Base-by-base conservation (phyloP, 805 yeast species). In the Maudiozyma turicensis region DNA sequence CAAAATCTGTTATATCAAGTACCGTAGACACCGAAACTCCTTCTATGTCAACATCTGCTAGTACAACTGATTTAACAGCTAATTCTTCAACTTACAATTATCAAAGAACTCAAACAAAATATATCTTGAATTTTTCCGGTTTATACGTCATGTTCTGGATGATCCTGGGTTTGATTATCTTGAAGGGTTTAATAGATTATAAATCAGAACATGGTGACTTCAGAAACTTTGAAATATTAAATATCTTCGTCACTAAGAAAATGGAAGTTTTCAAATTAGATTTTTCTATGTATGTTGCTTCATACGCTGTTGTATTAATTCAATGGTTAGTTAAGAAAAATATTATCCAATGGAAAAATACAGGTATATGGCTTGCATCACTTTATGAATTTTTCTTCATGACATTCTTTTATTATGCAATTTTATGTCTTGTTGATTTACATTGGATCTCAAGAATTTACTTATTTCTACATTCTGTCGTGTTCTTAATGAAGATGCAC, bases 371-470 rank as follows among this genome's bases (percentile, higher is more conserved):
- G 3, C 44, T 86, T 2, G 84, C 82, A 57, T 71, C 78, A 6
- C 41, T 76, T 43, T 78, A 68, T 58, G 95, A 89, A 60, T 45
- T 80, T 3, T 50, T 54, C 0, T 83, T 74, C 58, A 61, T 87
- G 9, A 46, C 66, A 8, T 73, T 76, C 49, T 86, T 80, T 69
- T 61, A 50, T 33, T 64, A 70, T 56, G 71, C 77, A 57, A 78
- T 88, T 5, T 76, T 80, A 30, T 67, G 72, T 32, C 44, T 52
- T n/a, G 49, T 63, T 33, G 53, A 56, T 9, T 84, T 76, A 58
- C 88, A 95, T 10, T 93, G 99, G 99, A 85, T 90, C 45, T 95
- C 88, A 1, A 81, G 82, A 60, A 90, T 90, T 41, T 93, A 87
- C 59, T 68, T 93, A 53, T 77, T 87, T 51, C 70, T 93, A 46